A percentile compares a stretch with the other conserved stretches of the same genome.
Conservation (phyloP, 495 filamentous ascomycete species). For the Aspergillus saccharolyticus region DNA sequence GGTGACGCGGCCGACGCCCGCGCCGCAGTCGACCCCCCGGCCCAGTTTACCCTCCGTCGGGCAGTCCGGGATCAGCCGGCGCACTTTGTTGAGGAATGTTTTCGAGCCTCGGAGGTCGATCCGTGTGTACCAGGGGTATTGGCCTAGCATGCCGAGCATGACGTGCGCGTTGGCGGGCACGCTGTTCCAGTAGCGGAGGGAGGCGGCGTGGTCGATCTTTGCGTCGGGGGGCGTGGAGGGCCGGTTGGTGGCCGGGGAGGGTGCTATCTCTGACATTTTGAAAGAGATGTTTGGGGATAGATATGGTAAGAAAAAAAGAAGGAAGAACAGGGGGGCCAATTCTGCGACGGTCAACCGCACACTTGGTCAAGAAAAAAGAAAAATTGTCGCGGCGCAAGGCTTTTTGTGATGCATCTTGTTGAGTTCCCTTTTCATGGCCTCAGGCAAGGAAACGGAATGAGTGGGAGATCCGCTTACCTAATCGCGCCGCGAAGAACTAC, state of each 20-base stretch:
- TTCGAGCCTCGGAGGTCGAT: slow-evolving; percentile 73
- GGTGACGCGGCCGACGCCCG: slow-evolving; percentile 60
- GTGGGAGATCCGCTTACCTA: not conserved
- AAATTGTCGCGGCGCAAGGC: no score
- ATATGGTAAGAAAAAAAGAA: no score
- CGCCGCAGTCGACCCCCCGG: slow-evolving; percentile 54
- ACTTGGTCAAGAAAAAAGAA: no score
- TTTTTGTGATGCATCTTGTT: no score
- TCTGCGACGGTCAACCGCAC: no score
- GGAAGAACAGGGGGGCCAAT: no score
- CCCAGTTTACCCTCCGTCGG: slow-evolving; percentile 25
- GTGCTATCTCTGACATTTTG: not conserved
- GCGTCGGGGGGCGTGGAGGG: slow-evolving; percentile 20
- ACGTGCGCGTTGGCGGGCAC: slow-evolving; percentile 65
- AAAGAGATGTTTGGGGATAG: not conserved
- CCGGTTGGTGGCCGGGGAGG: not conserved
- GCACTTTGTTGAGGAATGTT: slow-evolving; percentile 73
- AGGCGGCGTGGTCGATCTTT: slow-evolving; percentile 34
- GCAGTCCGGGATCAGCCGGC: slow-evolving; percentile 33
- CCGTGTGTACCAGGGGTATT: slow-evolving; percentile 65
- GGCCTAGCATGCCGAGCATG: slow-evolving; percentile 87
- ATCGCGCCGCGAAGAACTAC: slow-evolving; percentile 1
- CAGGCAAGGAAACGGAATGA: not conserved
- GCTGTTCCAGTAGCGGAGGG: slow-evolving; percentile 66
- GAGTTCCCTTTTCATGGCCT: no score